Evolutionary conservation across 495 filamentous ascomycete genomes (phyloP), one percentile per base, ranked within the genome.

Genomic region (Lasiosphaeria miniovina): DNA sequence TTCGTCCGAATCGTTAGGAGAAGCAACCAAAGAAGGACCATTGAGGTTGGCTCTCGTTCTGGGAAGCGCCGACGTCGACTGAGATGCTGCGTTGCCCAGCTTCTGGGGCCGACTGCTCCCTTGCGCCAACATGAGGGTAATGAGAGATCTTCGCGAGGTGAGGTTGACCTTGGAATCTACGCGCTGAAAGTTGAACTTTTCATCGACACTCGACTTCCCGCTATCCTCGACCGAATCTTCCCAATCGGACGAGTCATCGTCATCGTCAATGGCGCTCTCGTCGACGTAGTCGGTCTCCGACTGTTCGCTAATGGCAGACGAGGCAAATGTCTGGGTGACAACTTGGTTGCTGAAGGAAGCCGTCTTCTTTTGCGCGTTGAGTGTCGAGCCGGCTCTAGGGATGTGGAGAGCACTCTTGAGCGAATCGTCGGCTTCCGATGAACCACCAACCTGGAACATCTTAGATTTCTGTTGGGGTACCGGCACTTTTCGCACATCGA

Each of bases 141-240:
- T 86, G 34, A 98, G 81, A 24, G 94, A 98, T 52, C 90, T 86
- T 31, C 89, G 85, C 7, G 95, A 95, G 9, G 88, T 86, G 4
- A 98, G 82, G 61, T 96, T 89, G 2, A 89, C 86, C 63, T 86
- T 84, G 17, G 93, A 96, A 69, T 96, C 91, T 35, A 98, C 92
- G 6, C 94, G 86, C 68, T 90, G 85, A 80, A 98, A 98, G 63
- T 90, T 77, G 55, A 84, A 77, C 60, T 84, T 86, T 17, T 94
- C 90, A 56, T 93, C 89, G 32, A 90, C 80, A 66, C 87, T 93
- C 0, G 90, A 89, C 55, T 85, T 86, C 31, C 85, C 90, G 65
- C 87, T 95, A 59, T 95, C 89, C 36, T 91, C 91, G n/a, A 88
- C 84, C 7, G 91, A 94, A 63, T 96, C 93, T 69, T 96, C 92